Evolutionary conservation across 1,139 yeast species (phyloP).

Genomic region (Kodamaea sp.): DNA sequence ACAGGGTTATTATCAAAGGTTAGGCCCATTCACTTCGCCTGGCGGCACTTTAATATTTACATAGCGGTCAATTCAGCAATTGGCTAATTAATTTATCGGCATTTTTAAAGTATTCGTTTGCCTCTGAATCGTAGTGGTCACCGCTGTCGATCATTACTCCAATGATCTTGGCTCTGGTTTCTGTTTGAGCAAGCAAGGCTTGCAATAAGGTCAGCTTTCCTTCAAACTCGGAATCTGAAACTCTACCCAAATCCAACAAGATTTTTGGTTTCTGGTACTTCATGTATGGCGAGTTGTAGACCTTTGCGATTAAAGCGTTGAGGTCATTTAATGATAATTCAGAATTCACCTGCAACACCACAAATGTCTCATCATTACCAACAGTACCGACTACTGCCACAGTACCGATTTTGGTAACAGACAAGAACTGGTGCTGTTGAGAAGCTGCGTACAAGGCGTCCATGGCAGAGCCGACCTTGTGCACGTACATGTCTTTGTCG

Average conservation of each 20-base stretch:
- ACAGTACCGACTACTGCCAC: slow-evolving; percentile 47
- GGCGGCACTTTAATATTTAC: no score
- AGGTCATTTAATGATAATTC: slow-evolving; percentile 18
- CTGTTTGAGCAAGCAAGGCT: slow-evolving; percentile 14
- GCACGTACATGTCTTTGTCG: slow-evolving; percentile 24
- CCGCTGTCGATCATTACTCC: slow-evolving; percentile 47
- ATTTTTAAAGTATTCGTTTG: slow-evolving; percentile 21
- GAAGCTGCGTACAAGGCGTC: slow-evolving; percentile 45
- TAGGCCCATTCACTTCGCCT: no score
- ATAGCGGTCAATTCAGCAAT: no score
- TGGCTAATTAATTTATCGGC: slow-evolving; percentile 29
- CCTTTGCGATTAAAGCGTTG: slow-evolving; percentile 16
- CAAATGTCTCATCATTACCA: slow-evolving; percentile 48
- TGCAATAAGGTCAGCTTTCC: slow-evolving; percentile 17
- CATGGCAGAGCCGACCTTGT: slow-evolving; percentile 33
- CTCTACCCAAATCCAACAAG: slow-evolving; percentile 33
- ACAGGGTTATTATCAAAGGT: no score
- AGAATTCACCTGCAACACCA: slow-evolving; percentile 30
- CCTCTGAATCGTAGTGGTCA: slow-evolving; percentile 29
- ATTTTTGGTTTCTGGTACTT: slow-evolving; percentile 22
- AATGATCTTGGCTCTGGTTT: slow-evolving; percentile 20
- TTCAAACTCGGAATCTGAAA: slow-evolving; percentile 20
- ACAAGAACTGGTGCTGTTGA: slow-evolving; percentile 44
- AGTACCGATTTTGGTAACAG: slow-evolving; percentile 44
- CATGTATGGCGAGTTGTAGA: slow-evolving; percentile 21